phyloP scores from a whole-genome alignment of 345 rosid species.

The Bretschneidera sinensis region DNA sequence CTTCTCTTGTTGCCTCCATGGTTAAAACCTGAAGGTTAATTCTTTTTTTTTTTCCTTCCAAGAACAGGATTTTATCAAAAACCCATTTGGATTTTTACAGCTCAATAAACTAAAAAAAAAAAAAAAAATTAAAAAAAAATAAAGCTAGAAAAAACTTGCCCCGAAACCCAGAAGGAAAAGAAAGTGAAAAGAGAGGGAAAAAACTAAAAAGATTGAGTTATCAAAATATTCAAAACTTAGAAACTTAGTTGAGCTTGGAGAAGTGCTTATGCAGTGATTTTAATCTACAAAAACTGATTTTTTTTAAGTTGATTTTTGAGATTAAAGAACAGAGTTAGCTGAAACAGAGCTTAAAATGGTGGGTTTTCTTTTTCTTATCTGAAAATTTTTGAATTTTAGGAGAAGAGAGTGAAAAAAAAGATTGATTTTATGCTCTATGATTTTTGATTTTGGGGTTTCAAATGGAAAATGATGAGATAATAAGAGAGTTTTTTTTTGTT shows the following conservation, averaged over 20 bases:
- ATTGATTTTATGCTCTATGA: slow-evolving; percentile 29
- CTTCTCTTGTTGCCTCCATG: slow-evolving; percentile 66
- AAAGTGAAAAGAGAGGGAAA: slow-evolving; percentile 14
- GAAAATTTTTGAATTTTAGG: slow-evolving; percentile 13
- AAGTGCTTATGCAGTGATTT: slow-evolving; percentile 20
- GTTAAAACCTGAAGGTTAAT: slow-evolving; percentile 32
- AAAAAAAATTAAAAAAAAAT: slow-evolving; percentile 1
- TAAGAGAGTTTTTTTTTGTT: slow-evolving; percentile 29
- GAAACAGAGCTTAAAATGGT: slow-evolving; percentile 22
- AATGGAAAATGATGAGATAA: slow-evolving; percentile 30
- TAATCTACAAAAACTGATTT: slow-evolving; percentile 7
- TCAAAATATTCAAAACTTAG: slow-evolving; percentile 8
- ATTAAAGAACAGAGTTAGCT: slow-evolving; percentile 24
- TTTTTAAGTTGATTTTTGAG: slow-evolving; percentile 18
- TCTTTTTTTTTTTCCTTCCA: background rate
- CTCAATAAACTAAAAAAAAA: slow-evolving; percentile 23
- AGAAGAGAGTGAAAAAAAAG: slow-evolving; percentile 18
- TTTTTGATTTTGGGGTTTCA: slow-evolving; percentile 25
- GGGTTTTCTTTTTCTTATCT: slow-evolving; percentile 2
- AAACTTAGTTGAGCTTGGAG: slow-evolving; percentile 19
- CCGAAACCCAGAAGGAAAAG: no score
- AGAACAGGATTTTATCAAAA: slow-evolving; percentile 25
- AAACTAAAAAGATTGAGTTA: slow-evolving; percentile 12
- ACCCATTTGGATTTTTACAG: slow-evolving; percentile 38
- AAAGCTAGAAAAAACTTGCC: background rate